Evolutionary conservation across 495 filamentous ascomycete species (phyloP).

Genomic region (Daldinia grandis): DNA sequence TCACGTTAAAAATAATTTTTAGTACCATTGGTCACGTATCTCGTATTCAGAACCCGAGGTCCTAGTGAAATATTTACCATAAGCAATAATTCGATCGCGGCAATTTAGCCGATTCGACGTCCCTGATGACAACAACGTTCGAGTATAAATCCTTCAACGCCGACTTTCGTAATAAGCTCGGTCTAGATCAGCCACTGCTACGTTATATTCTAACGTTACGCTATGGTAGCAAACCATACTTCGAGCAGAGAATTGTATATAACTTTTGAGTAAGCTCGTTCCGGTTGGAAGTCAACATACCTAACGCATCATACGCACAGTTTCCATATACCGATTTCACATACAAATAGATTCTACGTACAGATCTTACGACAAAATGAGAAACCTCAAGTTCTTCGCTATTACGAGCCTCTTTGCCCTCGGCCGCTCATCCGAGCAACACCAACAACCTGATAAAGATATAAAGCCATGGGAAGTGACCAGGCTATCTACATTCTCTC

Average conservation of each 20-base stretch:
- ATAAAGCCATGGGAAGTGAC: conserved; percentile 28
- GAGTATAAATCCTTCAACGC: neutral
- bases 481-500: conserved; percentile 12
- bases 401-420: conserved; percentile 19
- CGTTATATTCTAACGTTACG: conserved; percentile 32
- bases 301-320: neutral
- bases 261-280: neutral
- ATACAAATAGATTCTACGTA: neutral
- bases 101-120: conserved; percentile 25
- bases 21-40: neutral
- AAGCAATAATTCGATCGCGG: conserved; percentile 6
- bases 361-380: conserved; percentile 9
- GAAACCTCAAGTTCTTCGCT: neutral
- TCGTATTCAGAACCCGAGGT: conserved; percentile 7
- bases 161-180: conserved; percentile 2
- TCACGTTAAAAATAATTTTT: conserved; percentile 13
- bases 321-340: neutral
- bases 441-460: neutral
- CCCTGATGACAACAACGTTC: conserved; percentile 6
- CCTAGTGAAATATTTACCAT: neutral
- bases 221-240: neutral
- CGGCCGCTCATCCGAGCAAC: neutral
- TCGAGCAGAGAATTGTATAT: neutral
- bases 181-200: conserved; percentile 23
- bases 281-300: neutral